These are phyloP conservation scores for Dactylellina cionopaga DNA, from an alignment of 2,329 filamentous ascomycete species.

Conservation along the genomic window DNA sequence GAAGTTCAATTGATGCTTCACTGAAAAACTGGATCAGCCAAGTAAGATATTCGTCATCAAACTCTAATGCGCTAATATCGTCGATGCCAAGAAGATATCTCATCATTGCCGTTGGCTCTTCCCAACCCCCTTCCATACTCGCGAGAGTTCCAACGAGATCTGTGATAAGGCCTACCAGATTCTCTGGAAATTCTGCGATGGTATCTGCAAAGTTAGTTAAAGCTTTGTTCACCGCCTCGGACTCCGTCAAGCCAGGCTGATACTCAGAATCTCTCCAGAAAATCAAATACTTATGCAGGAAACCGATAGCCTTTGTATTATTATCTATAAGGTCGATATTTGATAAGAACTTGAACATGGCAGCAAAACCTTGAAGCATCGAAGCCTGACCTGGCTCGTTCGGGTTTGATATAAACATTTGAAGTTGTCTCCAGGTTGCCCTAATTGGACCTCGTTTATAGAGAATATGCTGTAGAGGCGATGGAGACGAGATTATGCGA, in stretches of 20 bases:
- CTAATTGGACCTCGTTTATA: slow-evolving; percentile 15
- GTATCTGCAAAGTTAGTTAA: neutral
- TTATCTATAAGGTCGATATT: neutral
- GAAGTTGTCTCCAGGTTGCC: slow-evolving; percentile 18
- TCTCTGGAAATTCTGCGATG: neutral
- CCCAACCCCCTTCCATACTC: neutral
- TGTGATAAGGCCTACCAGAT: neutral
- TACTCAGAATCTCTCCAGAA: neutral
- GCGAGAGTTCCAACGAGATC: neutral
- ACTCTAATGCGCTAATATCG: neutral
- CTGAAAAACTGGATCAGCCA: slow-evolving; percentile 3
- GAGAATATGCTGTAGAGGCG: neutral
- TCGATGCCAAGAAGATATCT: slow-evolving; percentile 14
- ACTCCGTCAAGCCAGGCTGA: neutral
- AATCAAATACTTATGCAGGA: neutral
- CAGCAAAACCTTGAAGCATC: neutral
- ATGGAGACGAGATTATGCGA: neutral
- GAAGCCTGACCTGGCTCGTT: neutral
- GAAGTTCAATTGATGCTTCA: neutral
- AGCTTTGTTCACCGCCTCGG: neutral
- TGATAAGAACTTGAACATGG: slow-evolving; percentile 18
- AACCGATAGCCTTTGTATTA: neutral
- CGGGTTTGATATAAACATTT: neutral
- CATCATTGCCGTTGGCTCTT: slow-evolving; percentile 1
- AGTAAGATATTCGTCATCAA: slow-evolving; percentile 27